Conservation (phyloP, 2,329 filamentous ascomycete species). For the Cordyceps fumosorosea region DNA sequence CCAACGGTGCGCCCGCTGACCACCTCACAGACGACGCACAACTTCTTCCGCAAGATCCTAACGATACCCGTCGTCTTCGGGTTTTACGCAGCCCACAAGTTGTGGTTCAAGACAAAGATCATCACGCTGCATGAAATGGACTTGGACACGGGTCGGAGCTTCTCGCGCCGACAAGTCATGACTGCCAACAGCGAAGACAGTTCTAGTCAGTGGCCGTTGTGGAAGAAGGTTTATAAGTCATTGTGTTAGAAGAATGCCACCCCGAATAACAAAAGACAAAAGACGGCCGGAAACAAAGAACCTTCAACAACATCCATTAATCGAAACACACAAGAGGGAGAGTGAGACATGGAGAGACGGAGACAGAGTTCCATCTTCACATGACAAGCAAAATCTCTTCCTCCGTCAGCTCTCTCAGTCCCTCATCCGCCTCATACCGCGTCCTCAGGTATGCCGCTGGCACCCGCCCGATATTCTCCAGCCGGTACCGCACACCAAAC, state of each 20-base stretch:
- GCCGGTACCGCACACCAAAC: slow-evolving; percentile 14
- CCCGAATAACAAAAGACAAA: too few species aligned
- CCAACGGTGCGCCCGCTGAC: slow-evolving; percentile 17
- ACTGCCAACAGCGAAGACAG: slow-evolving; percentile 22
- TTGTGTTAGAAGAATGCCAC: neutral
- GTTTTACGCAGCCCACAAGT: slow-evolving; percentile 62
- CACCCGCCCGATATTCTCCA: slow-evolving; percentile 14
- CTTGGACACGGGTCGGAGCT: slow-evolving; percentile 59
- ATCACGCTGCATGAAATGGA: slow-evolving; percentile 66
- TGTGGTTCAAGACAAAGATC: slow-evolving; percentile 56
- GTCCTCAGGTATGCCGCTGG: slow-evolving; percentile 14
- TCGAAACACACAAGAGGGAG: too few species aligned
- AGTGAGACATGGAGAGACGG: too few species aligned
- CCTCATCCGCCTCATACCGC: slow-evolving; percentile 13
- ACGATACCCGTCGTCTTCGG: slow-evolving; percentile 53
- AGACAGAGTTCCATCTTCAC: neutral
- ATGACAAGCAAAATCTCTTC: slow-evolving; percentile 12
- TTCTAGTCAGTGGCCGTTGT: slow-evolving; percentile 20
- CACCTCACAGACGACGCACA: slow-evolving; percentile 37
- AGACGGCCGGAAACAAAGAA: neutral
- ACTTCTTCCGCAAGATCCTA: slow-evolving; percentile 60
- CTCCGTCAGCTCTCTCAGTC: neutral
- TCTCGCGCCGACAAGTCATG: slow-evolving; percentile 20
- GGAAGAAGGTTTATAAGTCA: slow-evolving; percentile 22
- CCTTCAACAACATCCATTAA: neutral